Percentiles rank a stretch among this genome's conserved stretches.
Evolutionary conservation across 1,139 yeast species (phyloP).

Genomic region (Diutina catenulata): DNA sequence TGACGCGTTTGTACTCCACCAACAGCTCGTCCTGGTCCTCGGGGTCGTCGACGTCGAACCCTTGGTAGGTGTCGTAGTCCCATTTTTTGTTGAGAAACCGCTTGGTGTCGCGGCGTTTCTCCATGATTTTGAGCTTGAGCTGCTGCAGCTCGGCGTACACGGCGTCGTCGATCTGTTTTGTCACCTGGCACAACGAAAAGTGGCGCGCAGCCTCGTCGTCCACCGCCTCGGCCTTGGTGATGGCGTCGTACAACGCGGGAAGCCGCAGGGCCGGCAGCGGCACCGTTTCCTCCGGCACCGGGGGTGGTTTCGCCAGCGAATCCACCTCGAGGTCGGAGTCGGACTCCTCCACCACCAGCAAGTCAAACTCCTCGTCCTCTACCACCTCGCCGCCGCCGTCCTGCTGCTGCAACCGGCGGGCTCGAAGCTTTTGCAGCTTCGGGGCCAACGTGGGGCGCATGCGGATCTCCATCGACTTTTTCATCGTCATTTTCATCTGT

Average conservation of each 20-base stretch:
- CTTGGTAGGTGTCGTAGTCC: conserved; percentile 48
- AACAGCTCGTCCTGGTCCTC: conserved; percentile 36
- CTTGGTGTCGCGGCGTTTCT: conserved; percentile 23
- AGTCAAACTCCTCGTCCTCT: conserved; percentile 3
- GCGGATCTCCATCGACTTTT: conserved; percentile 19
- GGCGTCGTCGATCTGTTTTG: conserved; percentile 21
- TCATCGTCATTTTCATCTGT: conserved; percentile 24
- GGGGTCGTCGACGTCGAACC: conserved; percentile 41
- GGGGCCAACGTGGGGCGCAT: conserved; percentile 26
- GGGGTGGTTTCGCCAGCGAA: conserved; percentile 5
- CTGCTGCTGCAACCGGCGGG: neutral
- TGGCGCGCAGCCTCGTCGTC: conserved; percentile 24
- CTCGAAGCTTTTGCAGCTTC: conserved; percentile 18
- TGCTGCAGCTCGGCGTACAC: conserved; percentile 24
- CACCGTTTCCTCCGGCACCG: neutral
- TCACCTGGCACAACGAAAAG: conserved; percentile 30
- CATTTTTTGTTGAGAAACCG: conserved; percentile 23
- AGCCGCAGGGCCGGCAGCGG: neutral
- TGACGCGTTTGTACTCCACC: conserved; percentile 43
- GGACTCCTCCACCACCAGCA: conserved; percentile 1
- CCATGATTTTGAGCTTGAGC: conserved; percentile 21
- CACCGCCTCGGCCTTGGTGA: conserved; percentile 25
- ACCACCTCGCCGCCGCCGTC: neutral
- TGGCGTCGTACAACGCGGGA: conserved; percentile 17
- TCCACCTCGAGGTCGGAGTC: conserved; percentile 5